Base-by-base conservation (phyloP, 2,329 filamentous ascomycete genomes). In the Penicillium griseofulvum region DNA sequence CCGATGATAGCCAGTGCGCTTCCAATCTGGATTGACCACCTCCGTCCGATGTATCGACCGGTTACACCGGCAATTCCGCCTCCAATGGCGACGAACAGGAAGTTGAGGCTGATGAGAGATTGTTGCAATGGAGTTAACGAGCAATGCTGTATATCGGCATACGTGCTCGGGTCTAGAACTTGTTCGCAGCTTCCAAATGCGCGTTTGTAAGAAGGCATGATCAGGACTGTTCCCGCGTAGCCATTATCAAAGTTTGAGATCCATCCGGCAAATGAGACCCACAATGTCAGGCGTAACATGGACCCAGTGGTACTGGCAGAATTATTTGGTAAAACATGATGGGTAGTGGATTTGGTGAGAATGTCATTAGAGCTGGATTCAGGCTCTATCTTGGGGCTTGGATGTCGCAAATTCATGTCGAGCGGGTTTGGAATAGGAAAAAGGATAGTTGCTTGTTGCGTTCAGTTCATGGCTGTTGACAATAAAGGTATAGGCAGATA, bases 1-100 rank as follows among this genome's bases (percentile, higher is more conserved):
- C 65, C 65, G 36, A 67, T 54, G 9, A 65, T 60, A 7, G 63
- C 56, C n/a, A 67, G 46, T 6, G 52, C 14, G 33, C 65, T 65
- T 29, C 65, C 65, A 26, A 62, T 54, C 36, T 68, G 65, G 17
- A 68, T 64, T 16, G 59, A 50, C 0, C 62, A 59, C 12, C 64
- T 59, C 8, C 65, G 65, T 6, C 65, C 65, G 3, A 60, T 46
- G 42, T 60, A 62, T 45, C 52, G 41, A 12, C 61, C 63, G 1
- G 61, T 54, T 12, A 66, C 8, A 1, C 61, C 64, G 5, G 65
- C 61, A 5, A 65, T 4, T 1, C 55, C 57, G 4, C 65, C 64
- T 3, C 68, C 68, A 0, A 70, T 48, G 2, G 58, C 65, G 2
- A 68, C 60, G 47, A 69, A 70, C 19, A 70, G 52, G 33, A 62